These are phyloP conservation scores for Podila verticillata DNA, from an alignment of 192 early-diverging fungal genomes.

Conservation along the genomic window DNA sequence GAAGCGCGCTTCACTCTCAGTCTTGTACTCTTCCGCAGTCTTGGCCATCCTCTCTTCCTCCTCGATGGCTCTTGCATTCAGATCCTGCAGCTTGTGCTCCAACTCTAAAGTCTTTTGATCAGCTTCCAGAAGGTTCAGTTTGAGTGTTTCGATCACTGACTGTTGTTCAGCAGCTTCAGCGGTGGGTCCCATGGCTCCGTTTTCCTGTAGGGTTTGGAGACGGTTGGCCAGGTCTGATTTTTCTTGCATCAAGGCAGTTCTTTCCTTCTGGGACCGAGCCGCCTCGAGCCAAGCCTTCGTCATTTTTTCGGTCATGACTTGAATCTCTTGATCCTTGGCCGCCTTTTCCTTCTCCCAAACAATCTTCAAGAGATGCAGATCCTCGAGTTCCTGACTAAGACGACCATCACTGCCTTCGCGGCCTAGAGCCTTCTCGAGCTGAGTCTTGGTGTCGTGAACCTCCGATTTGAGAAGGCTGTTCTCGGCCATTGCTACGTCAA, in stretches of 20 bases:
- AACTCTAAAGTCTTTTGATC: conserved; percentile 35
- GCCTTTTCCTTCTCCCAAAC: conserved; percentile 49
- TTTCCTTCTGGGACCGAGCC: conserved; percentile 46
- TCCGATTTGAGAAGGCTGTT: conserved; percentile 75
- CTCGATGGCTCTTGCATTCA: conserved; percentile 48
- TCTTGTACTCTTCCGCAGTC: conserved; percentile 5
- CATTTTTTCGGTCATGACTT: conserved; percentile 47
- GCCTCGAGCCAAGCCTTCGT: conserved; percentile 49
- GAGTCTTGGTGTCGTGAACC: conserved; percentile 68
- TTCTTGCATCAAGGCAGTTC: conserved; percentile 34
- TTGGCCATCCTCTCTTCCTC: conserved; percentile 38
- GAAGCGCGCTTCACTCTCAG: conserved; percentile 22
- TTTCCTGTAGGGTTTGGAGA: conserved; percentile 31
- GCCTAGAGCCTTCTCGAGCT: conserved; percentile 51
- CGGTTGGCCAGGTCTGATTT: conserved; percentile 32
- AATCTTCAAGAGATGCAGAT: conserved; percentile 32
- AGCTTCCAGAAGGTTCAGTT: conserved; percentile 38
- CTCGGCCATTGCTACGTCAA: conserved; percentile 76
- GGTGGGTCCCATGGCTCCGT: conserved; percentile 2
- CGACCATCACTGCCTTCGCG: conserved; percentile 22
- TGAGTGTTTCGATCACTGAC: conserved; percentile 34
- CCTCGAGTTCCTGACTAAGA: conserved; percentile 45
- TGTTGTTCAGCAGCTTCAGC: conserved; percentile 20
- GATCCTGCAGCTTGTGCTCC: conserved; percentile 43
- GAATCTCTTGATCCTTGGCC: conserved; percentile 48